Evolutionary conservation across 371 early-diverging fungal species (phyloP), one percentile per base, ranked within the genome.

Genomic region (Mortierella sp.): DNA sequence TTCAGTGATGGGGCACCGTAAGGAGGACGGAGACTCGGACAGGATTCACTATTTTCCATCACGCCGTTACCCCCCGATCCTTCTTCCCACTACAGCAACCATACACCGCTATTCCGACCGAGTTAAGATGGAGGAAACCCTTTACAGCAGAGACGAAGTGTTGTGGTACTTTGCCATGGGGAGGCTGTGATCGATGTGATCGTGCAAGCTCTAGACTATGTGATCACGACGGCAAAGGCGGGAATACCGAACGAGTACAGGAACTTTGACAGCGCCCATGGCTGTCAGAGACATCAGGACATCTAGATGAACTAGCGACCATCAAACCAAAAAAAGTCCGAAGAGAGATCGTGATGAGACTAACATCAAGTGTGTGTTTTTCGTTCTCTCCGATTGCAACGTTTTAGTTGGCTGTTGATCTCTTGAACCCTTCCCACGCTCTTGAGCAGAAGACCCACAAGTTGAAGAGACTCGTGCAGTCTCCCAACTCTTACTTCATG

Each of bases 401-500:
- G 38, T 60, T 63, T 60, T 92, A 98, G 99, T 95, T 99, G 90
- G 98, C 98, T 90, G 96, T 98, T 89, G 99, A 99, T 93, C 97
- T 99, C 91, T 96, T 99, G 87, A 99, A 99, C 96, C 99, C 99
- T 79, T 94, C 97, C 87, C 93, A 94, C 89, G 97, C 97, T 89
- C 93, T 94, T 89, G 97, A 99, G 93, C 94, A 94, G 93, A 95
- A 96, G 89, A 92, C 93, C 88, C 98, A 99, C 97, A 99, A 99
- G 96, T 96, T 98, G 87, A 99, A 99, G 97, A 95, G 99, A 91
- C 94, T 99, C 83, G 99, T 99, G 88, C 99, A 98, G 93, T 95
- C 96, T 89, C 98, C 99, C 85, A 99, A 99, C 97, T 99, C 99
- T 72, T 99, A 96, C 96, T 99, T 99, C 93, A 99, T 99, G 99